These are phyloP conservation scores for Cicer judaicum DNA, from an alignment of 306 rosid species.

Conservation along the genomic window DNA sequence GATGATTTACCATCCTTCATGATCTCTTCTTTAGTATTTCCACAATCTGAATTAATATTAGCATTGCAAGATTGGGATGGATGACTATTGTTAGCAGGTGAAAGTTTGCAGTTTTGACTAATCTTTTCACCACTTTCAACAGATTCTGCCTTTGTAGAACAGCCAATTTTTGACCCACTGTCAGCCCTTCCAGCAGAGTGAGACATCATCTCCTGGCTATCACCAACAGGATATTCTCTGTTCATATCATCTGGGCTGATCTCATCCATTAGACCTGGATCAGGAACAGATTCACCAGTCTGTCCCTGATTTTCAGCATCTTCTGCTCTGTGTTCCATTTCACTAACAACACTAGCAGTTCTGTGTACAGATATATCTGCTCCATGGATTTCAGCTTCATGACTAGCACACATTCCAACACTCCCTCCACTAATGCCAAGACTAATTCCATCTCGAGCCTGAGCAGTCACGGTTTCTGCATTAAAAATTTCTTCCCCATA, in stretches of 20 bases:
- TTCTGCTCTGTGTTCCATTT: conserved; percentile 86
- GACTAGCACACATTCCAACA: conserved; percentile 99
- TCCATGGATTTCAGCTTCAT: conserved; percentile 98
- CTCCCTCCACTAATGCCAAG: conserved; percentile 98
- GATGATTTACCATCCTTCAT: conserved; percentile 79
- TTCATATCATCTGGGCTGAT: conserved; percentile 80
- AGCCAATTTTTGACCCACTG: conserved; percentile 94
- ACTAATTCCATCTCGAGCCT: conserved; percentile 89
- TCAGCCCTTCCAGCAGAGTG: conserved; percentile 89
- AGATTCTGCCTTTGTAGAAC: conserved; percentile 93
- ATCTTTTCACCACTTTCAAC: conserved; percentile 96
- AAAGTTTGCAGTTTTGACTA: conserved; percentile 72
- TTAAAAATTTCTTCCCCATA: conserved; percentile 86
- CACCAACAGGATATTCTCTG: conserved; percentile 89
- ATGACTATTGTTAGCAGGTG: conserved; percentile 58
- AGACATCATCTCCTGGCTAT: conserved; percentile 96
- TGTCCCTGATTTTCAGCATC: conserved; percentile 97
- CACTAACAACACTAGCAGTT: conserved; percentile 95
- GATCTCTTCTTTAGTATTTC: conserved; percentile 64
- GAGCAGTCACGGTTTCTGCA: conserved; percentile 92
- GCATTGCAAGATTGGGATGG: conserved; percentile 86
- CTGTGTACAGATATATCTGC: conserved; percentile 92
- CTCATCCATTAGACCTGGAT: conserved; percentile 96
- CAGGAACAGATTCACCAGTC: conserved; percentile 92
- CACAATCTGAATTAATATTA: conserved; percentile 62